Percentiles rank a stretch among this genome's conserved stretches.
Conservation (phyloP, 257 asterid genomes). For the Coffea canephora region DNA sequence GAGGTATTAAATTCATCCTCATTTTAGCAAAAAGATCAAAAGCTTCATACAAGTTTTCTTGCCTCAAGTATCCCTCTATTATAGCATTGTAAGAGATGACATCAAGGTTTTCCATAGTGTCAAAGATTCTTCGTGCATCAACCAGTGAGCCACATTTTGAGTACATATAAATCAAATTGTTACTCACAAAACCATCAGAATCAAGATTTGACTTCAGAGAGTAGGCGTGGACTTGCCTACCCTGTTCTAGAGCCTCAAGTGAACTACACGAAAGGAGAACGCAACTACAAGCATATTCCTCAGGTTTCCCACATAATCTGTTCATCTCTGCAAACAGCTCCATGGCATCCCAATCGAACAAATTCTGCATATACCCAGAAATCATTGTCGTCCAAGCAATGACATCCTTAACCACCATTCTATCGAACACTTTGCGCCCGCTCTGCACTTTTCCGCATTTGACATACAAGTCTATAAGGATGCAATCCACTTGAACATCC, state of each 20-base stretch:
- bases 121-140: constrained; percentile 35
- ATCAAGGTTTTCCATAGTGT: constrained; percentile 12
- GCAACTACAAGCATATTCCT: constrained; percentile 44
- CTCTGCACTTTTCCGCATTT: constrained; percentile 37
- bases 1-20: constrained; percentile 31
- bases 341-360: constrained; percentile 34
- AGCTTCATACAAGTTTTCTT: constrained; percentile 29
- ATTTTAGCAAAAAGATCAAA: constrained; percentile 34
- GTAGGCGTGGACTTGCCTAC: constrained; percentile 47
- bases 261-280: constrained; percentile 47
- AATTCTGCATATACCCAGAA: constrained; percentile 39
- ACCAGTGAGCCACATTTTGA: constrained; percentile 35
- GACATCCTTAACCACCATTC: constrained; percentile 25
- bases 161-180: constrained; percentile 47
- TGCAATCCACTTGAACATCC: constrained; percentile 29
- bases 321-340: constrained; percentile 35
- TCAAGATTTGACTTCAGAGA: constrained; percentile 35
- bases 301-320: constrained; percentile 30
- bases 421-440: constrained; percentile 32
- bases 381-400: constrained; percentile 48
- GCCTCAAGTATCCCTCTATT: constrained; percentile 41
- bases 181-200: constrained; percentile 38
- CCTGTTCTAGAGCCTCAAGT: constrained; percentile 33
- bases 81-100: constrained; percentile 36
- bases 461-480: constrained; percentile 41